A percentile compares a stretch with the other conserved stretches of the same genome.
These are phyloP conservation scores for Cynara cardunculus DNA, from an alignment of 129 eudicot genomes.

Conservation along the genomic window DNA sequence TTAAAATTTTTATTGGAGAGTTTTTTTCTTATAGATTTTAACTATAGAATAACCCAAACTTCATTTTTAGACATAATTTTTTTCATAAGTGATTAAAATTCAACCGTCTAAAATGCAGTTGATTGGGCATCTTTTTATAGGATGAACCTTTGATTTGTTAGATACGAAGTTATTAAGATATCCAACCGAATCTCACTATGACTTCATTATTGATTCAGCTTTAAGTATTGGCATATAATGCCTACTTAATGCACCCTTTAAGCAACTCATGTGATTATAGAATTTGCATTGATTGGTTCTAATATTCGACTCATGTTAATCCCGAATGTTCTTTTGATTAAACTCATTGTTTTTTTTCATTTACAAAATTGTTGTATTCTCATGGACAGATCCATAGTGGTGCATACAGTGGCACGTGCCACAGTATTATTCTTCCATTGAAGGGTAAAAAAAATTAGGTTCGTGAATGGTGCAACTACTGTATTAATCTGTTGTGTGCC, in stretches of 20 bases:
- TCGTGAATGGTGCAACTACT: too few species aligned
- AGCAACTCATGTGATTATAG: not conserved
- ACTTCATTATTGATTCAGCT: not conserved
- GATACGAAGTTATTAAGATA: not conserved
- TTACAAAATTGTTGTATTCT: not conserved
- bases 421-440: too few species aligned
- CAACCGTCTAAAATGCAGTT: not conserved
- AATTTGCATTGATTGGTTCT: not conserved
- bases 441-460: too few species aligned
- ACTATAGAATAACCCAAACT: not conserved
- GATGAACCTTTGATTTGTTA: not conserved
- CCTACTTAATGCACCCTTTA: not conserved
- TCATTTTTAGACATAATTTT: too few species aligned
- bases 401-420: too few species aligned
- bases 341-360: not conserved
- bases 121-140: not conserved
- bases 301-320: not conserved
- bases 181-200: not conserved
- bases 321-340: not conserved
- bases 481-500: too few species aligned
- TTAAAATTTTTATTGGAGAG: too few species aligned
- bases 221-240: not conserved
- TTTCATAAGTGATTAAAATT: not conserved
- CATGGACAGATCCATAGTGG: too few species aligned
- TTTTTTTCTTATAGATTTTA: too few species aligned